Percentiles rank a stretch among this genome's conserved stretches.
phyloP scores from a whole-genome alignment of 2,329 filamentous ascomycete species.

The Neoarthrinium moseri region DNA sequence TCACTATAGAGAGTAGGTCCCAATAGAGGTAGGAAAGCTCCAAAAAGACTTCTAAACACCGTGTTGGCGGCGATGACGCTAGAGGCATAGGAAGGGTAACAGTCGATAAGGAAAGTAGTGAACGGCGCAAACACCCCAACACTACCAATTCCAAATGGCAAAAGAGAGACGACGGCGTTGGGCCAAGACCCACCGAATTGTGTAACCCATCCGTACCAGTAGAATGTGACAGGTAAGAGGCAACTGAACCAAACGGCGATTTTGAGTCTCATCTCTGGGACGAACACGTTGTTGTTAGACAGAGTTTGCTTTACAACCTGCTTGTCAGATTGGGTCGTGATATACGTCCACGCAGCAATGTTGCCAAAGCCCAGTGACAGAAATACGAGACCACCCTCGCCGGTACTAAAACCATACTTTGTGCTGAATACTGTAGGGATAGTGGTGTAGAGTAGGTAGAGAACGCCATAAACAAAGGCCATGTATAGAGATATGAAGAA shows the following conservation, averaged over 20 bases:
- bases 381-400: slow-evolving; percentile 34
- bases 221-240: slow-evolving; percentile 33
- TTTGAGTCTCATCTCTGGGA: slow-evolving; percentile 33
- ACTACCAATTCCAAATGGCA: neutral
- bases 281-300: slow-evolving; percentile 14
- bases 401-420: slow-evolving; percentile 28
- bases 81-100: neutral
- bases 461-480: slow-evolving; percentile 32
- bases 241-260: slow-evolving; percentile 28
- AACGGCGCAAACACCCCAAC: neutral
- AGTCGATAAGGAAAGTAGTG: neutral
- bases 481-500: slow-evolving; percentile 39
- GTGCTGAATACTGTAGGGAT: slow-evolving; percentile 35
- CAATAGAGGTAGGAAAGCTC: neutral
- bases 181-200: slow-evolving; percentile 14
- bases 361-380: slow-evolving; percentile 46
- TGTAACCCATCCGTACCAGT: slow-evolving; percentile 37
- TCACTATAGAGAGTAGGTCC: neutral
- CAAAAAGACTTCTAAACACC: neutral
- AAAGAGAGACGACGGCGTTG: neutral
- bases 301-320: slow-evolving; percentile 36
- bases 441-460: slow-evolving; percentile 38
- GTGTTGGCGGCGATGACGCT: neutral
- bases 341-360: slow-evolving; percentile 25
- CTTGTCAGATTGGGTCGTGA: slow-evolving; percentile 33